Percentiles rank a stretch among this genome's conserved stretches.
Evolutionary conservation across 129 eudicot genomes (phyloP).

Genomic region (Pulicaria dysenterica): DNA sequence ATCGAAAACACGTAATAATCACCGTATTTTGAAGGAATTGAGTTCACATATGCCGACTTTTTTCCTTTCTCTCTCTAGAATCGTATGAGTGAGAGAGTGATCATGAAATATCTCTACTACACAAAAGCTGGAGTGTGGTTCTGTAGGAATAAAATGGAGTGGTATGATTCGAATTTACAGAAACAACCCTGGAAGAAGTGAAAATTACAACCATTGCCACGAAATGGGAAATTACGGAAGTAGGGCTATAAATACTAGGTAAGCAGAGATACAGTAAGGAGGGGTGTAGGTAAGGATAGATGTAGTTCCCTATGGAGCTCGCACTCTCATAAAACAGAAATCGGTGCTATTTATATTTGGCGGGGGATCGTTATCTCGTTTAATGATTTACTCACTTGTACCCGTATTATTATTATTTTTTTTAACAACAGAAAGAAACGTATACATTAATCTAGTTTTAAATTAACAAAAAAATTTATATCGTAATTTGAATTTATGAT

Average conservation of each 20-base stretch:
- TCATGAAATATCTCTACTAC: slow-evolving; percentile 25
- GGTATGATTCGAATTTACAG: background rate
- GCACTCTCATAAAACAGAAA: slow-evolving; percentile 15
- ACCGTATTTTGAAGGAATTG: slow-evolving; percentile 2
- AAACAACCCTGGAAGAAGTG: background rate
- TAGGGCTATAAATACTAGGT: slow-evolving; percentile 22
- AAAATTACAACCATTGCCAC: background rate
- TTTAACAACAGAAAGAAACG: too few species aligned
- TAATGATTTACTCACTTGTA: too few species aligned
- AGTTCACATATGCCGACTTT: slow-evolving; percentile 33
- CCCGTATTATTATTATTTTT: too few species aligned
- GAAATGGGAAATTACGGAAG: background rate
- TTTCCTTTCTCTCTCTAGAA: slow-evolving; percentile 37
- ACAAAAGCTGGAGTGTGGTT: slow-evolving; percentile 26
- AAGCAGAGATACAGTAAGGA: slow-evolving; percentile 13
- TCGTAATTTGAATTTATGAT: too few species aligned
- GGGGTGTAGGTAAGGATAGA: slow-evolving; percentile 23
- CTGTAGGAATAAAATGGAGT: slow-evolving; percentile 28
- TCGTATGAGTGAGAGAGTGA: slow-evolving; percentile 23
- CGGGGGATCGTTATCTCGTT: too few species aligned
- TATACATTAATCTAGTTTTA: too few species aligned
- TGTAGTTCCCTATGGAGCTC: slow-evolving; percentile 23
- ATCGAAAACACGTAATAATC: background rate
- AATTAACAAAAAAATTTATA: too few species aligned
- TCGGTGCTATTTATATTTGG: background rate